Conservation (phyloP, 1,284 basidiomycete species). For the Fomes fomentarius region DNA sequence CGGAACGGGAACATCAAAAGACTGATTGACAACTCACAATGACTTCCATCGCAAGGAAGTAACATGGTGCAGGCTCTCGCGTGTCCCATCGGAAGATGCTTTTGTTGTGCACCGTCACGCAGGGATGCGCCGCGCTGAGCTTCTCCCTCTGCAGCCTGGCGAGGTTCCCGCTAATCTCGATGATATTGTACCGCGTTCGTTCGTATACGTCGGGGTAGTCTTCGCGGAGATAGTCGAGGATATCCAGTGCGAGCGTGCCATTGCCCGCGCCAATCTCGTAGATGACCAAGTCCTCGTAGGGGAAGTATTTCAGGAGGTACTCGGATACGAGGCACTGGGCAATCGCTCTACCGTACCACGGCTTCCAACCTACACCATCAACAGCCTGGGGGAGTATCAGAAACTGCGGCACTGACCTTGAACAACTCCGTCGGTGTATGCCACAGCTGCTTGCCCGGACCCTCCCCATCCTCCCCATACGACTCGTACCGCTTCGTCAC, state of each 20-base stretch:
- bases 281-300: conserved; percentile 93
- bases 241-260: conserved; percentile 89
- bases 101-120: conserved; percentile 76
- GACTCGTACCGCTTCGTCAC: conserved; percentile 78
- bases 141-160: conserved; percentile 73
- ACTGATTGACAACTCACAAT: conserved; percentile 59
- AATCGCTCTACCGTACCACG: conserved; percentile 92
- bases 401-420: conserved; percentile 67
- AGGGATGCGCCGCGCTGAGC: conserved; percentile 57
- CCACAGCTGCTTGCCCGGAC: conserved; percentile 93
- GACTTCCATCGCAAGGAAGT: conserved; percentile 94
- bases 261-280: conserved; percentile 99
- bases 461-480: conserved; percentile 67
- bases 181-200: conserved; percentile 87
- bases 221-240: conserved; percentile 80
- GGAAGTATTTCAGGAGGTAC: conserved; percentile 93
- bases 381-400: neutral
- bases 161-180: conserved; percentile 89
- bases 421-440: conserved; percentile 99
- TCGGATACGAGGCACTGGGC: conserved; percentile 88
- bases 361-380: conserved; percentile 51
- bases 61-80: conserved; percentile 84
- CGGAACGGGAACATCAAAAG: neutral
- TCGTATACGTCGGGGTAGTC: conserved; percentile 92
- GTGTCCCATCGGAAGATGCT: conserved; percentile 90